phyloP scores from a whole-genome alignment of 345 rosid species.

The Capsella bursapastoris region DNA sequence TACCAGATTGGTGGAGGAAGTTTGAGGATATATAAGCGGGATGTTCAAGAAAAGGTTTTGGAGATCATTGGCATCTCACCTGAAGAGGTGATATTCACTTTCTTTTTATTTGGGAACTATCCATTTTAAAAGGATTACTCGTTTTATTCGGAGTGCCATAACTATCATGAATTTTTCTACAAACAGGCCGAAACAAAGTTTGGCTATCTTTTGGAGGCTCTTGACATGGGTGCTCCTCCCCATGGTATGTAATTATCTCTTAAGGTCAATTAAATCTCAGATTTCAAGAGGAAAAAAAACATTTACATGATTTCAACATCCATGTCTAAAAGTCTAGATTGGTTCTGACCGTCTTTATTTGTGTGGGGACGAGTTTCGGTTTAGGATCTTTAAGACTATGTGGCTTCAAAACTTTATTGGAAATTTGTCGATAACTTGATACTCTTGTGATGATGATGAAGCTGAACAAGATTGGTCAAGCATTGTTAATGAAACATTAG shows the following conservation, averaged over 20 bases:
- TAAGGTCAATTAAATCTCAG: constrained; percentile 1
- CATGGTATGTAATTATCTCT: constrained; percentile 59
- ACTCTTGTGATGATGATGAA: constrained; percentile 16
- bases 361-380: background rate
- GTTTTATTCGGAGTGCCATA: background rate
- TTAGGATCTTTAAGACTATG: background rate
- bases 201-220: constrained; percentile 95
- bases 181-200: constrained; percentile 90
- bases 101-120: background rate
- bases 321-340: background rate
- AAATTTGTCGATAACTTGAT: background rate
- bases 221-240: constrained; percentile 99
- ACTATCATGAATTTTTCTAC: constrained; percentile 1
- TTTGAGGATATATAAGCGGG: constrained; percentile 90
- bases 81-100: constrained; percentile 62
- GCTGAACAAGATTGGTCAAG: constrained; percentile 24
- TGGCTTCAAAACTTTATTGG: background rate
- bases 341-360: constrained; percentile 8
- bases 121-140: background rate
- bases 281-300: background rate
- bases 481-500: constrained; percentile 24
- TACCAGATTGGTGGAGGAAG: constrained; percentile 99
- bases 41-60: constrained; percentile 83
- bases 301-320: background rate
- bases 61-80: constrained; percentile 79